Evolutionary conservation across 192 early-diverging fungal genomes (phyloP).

Genomic region (Rhizophagus sp.): DNA sequence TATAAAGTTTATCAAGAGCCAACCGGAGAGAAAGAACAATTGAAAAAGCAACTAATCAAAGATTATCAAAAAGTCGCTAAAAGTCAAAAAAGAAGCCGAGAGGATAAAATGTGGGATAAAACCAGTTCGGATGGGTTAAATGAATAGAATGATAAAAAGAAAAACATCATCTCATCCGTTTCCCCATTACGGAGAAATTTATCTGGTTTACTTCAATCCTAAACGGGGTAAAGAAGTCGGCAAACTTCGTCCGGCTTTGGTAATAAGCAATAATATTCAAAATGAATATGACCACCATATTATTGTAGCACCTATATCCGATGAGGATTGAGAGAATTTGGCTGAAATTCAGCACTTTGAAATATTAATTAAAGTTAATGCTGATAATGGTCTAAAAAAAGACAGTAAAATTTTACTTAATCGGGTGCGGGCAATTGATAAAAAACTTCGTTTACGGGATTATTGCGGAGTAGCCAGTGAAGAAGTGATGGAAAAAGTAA

Average conservation of each 20-base stretch:
- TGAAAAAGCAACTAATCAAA: background rate
- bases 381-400: too few species aligned
- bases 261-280: constrained; percentile 12
- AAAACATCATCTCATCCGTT: background rate
- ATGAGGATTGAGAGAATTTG: background rate
- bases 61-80: background rate
- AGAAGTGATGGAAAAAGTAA: background rate
- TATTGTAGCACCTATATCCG: background rate
- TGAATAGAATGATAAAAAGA: background rate
- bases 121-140: constrained; percentile 7
- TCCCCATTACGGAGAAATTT: background rate
- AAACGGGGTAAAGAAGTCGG: background rate
- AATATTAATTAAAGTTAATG: too few species aligned
- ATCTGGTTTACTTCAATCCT: background rate
- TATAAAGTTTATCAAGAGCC: too few species aligned
- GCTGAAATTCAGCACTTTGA: too few species aligned
- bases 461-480: background rate
- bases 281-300: constrained; percentile 3
- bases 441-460: constrained; percentile 1
- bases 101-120: constrained; percentile 18
- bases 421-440: too few species aligned
- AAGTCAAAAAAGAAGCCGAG: background rate
- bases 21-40: constrained; percentile 1
- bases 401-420: too few species aligned
- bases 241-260: background rate